Evolutionary conservation across 164 flowering plant genomes (phyloP).

Genomic region (Saururus chinensis): DNA sequence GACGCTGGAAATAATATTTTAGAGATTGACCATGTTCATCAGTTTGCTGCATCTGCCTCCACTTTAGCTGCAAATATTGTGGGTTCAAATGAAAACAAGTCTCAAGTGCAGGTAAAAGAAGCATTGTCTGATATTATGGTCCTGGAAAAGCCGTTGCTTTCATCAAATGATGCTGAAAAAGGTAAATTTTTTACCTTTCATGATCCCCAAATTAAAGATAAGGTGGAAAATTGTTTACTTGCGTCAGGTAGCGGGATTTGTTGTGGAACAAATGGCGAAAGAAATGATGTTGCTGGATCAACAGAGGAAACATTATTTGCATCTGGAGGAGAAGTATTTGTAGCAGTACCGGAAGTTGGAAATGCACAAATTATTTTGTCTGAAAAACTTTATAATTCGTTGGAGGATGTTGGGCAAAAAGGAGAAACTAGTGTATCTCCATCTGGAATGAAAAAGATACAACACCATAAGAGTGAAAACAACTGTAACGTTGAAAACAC

Average conservation of each 20-base stretch:
- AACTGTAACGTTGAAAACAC: conserved; percentile 6
- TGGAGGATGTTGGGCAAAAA: not conserved
- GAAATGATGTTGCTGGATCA: not conserved
- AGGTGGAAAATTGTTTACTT: not conserved
- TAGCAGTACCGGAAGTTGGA: not conserved
- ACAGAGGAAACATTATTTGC: not conserved
- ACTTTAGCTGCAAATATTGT: not conserved
- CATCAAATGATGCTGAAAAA: not conserved
- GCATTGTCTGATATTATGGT: not conserved
- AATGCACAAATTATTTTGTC: not conserved
- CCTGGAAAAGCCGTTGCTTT: not conserved
- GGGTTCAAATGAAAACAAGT: not conserved
- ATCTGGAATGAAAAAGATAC: conserved; percentile 13
- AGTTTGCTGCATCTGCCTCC: not conserved
- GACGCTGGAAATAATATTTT: not conserved
- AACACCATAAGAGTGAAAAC: conserved; percentile 1
- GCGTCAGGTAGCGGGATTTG: not conserved
- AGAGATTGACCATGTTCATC: not conserved
- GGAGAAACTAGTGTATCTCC: not conserved
- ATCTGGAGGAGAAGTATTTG: not conserved
- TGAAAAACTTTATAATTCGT: too few species aligned
- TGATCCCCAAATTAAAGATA: not conserved
- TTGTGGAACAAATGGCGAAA: not conserved
- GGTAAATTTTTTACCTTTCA: not conserved
- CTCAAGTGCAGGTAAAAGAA: not conserved